Evolutionary conservation across 495 filamentous ascomycete genomes (phyloP).

Genomic region (Xylaria curta): DNA sequence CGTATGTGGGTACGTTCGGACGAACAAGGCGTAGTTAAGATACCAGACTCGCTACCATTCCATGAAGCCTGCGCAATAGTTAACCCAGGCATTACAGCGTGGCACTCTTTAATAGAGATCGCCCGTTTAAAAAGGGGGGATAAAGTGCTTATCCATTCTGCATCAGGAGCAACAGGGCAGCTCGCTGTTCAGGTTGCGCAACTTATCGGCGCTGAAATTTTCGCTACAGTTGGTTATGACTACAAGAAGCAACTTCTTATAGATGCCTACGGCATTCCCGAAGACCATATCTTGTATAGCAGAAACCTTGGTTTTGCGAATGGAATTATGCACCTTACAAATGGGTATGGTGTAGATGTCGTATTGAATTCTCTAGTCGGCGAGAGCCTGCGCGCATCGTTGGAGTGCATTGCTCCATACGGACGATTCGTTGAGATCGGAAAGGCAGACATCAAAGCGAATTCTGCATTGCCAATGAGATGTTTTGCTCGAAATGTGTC

Average conservation of each 20-base stretch:
- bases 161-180: not conserved
- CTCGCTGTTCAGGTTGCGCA: not conserved
- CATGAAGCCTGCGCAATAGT: not conserved
- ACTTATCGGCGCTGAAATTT: not conserved
- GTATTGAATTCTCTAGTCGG: not conserved
- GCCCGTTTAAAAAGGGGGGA: not conserved
- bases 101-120: not conserved
- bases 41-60: not conserved
- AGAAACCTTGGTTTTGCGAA: not conserved
- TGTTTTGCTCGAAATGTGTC: no score
- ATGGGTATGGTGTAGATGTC: not conserved
- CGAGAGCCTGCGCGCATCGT: not conserved
- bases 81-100: not conserved
- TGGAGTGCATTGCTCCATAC: not conserved
- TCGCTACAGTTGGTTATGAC: not conserved
- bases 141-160: not conserved
- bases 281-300: not conserved
- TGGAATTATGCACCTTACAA: not conserved
- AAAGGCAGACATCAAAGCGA: not conserved
- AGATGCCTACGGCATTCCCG: not conserved
- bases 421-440: not conserved
- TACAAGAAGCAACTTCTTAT: not conserved
- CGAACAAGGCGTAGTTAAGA: not conserved
- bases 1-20: not conserved
- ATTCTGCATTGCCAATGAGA: no score